phyloP scores from a whole-genome alignment of 2,329 filamentous ascomycete species.

The Penicillium sp. region DNA sequence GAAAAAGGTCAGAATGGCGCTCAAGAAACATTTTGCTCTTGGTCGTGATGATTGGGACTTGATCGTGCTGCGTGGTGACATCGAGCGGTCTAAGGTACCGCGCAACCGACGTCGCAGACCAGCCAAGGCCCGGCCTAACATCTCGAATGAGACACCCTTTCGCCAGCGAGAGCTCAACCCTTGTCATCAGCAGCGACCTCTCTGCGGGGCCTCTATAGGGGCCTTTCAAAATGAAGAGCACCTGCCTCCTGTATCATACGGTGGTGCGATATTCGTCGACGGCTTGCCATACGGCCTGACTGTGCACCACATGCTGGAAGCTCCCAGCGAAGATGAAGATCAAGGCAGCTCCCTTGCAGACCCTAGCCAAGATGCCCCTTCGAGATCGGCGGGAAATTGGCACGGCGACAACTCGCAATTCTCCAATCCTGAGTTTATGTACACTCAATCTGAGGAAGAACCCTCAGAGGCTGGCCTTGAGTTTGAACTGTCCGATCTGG shows the following conservation, averaged over 20 bases:
- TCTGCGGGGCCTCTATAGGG: conserved; percentile 89
- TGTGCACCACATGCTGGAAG: conserved; percentile 92
- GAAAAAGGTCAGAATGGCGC: conserved; percentile 58
- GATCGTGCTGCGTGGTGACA: conserved; percentile 61
- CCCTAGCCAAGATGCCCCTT: conserved; percentile 35
- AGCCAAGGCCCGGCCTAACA: conserved; percentile 31
- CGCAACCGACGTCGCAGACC: conserved; percentile 43
- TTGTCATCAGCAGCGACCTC: conserved; percentile 74
- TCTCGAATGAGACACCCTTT: conserved; percentile 28
- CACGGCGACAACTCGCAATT: conserved; percentile 21
- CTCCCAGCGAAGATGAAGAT: conserved; percentile 57
- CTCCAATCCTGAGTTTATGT: conserved; percentile 35
- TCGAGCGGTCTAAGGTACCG: conserved; percentile 56
- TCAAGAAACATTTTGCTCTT: conserved; percentile 60
- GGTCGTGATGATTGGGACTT: conserved; percentile 59
- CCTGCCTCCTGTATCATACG: conserved; percentile 86
- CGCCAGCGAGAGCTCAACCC: conserved; percentile 57
- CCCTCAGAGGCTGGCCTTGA: conserved; percentile 41
- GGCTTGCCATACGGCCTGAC: conserved; percentile 89
- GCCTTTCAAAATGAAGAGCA: conserved; percentile 85
- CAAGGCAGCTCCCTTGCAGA: conserved; percentile 51
- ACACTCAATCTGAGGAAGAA: conserved; percentile 42
- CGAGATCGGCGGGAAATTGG: conserved; percentile 50
- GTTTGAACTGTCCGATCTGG: conserved; percentile 57
- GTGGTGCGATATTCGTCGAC: conserved; percentile 83